Conservation (phyloP, 441 rosid genomes). For the Jatropha multifida region DNA sequence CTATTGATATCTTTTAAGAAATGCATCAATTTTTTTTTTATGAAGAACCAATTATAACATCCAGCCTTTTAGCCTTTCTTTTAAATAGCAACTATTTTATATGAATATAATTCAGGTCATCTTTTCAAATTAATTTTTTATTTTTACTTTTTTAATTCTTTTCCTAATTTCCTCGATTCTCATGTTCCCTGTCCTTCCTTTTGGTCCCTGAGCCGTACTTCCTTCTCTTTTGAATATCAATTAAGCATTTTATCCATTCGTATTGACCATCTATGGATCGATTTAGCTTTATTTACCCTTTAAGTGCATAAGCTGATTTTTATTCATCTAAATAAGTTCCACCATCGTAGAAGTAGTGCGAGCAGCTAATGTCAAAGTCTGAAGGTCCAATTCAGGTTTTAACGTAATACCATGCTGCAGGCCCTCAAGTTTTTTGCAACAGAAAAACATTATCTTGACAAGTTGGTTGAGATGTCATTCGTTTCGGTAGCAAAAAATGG, state of each 20-base stretch:
- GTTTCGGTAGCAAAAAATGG: slow-evolving; percentile 51
- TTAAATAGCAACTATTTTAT: not conserved
- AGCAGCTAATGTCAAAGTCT: not conserved
- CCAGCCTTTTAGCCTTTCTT: not conserved
- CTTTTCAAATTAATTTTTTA: not conserved
- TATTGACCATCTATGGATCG: not conserved
- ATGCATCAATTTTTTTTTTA: not conserved
- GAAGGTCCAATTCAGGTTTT: not conserved
- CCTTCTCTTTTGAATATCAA: not conserved
- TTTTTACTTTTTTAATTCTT: not conserved
- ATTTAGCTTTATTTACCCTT: not conserved
- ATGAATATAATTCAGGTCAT: not conserved
- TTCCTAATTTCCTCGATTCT: not conserved
- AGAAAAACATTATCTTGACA: slow-evolving; percentile 49
- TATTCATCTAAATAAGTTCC: not conserved
- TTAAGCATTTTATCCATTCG: not conserved
- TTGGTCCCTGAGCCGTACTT: not conserved
- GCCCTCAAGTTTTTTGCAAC: slow-evolving; percentile 57
- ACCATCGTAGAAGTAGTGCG: not conserved
- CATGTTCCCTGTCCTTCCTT: not conserved
- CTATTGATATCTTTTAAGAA: not conserved
- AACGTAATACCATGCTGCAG: slow-evolving; percentile 31
- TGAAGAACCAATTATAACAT: not conserved
- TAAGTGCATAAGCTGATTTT: slow-evolving; percentile 8
- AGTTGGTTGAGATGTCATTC: slow-evolving; percentile 69